phyloP scores from a whole-genome alignment of 257 asterid genomes.

The Solanum chilense region DNA sequence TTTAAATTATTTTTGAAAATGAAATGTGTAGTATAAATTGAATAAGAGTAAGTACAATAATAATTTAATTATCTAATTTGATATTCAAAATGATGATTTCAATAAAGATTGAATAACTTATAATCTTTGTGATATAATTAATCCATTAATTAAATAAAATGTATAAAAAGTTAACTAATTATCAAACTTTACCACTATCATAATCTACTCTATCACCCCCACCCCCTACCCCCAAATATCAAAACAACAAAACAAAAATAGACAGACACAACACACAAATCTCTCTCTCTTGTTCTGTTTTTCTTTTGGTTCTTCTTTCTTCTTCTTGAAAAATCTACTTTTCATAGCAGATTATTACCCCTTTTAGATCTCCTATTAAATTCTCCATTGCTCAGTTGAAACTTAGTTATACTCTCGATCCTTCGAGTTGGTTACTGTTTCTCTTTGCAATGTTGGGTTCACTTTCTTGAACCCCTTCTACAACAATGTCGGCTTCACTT shows the following conservation, averaged over 20 bases:
- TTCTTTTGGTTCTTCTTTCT: background rate
- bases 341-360: background rate
- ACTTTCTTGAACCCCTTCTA: background rate
- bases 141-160: background rate
- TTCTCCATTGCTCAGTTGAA: background rate
- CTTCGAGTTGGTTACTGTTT: background rate
- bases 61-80: background rate
- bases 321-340: background rate
- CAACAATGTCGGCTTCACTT: conserved; percentile 64
- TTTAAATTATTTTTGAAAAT: too few species aligned
- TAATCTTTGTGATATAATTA: background rate
- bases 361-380: background rate
- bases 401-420: background rate
- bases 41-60: too few species aligned
- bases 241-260: background rate
- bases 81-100: background rate
- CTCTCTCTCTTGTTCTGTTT: background rate
- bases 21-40: too few species aligned
- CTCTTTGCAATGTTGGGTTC: background rate
- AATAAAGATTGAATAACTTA: background rate
- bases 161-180: background rate
- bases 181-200: background rate
- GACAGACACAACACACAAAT: background rate
- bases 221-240: background rate
- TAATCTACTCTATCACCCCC: background rate